Base-by-base conservation (phyloP, 2,329 filamentous ascomycete species). In the Orbilia quercus region DNA sequence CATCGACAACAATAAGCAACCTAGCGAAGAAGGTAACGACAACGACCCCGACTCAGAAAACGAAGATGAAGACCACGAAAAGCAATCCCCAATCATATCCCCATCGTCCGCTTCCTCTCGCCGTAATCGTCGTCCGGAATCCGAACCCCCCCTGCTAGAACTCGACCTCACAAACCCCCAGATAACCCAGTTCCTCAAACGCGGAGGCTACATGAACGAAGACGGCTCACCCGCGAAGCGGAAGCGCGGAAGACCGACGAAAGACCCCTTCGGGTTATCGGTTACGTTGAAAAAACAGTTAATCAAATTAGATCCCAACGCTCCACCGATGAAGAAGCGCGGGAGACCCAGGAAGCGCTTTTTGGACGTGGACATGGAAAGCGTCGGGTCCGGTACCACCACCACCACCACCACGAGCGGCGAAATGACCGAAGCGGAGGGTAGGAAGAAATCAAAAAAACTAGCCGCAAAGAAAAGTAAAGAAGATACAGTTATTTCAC, bases 211-310 rank as follows among this genome's bases (percentile, higher is more conserved):
- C 67, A 73, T 73, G 67, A 65, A 65, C 67, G 57, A 51, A 23
- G 67, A 73, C 67, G 67, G 67, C 47, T 65, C 53, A 7, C 67
- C 67, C 36, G 67, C 51, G 18, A 73, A 73, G 47, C 36, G 45
- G 16, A 65, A 64, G 25, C 51, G 67, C 14, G 67, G 67, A 7
- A 51, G 67, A 16, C 67, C 67, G 1, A 73, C 67, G 28, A 73
- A 73, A 25, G 67, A 73, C 40, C 67, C 67, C 23, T 73, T 73
- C 54, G 67, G 67, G 1, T 28, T 73, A n/a, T 65, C 59, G 22
- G 67, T 73, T 11, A 73, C 67, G 2, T 50, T 73, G 11, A 73
- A 73, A 50, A 73, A 73, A 38, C 59, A 73, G 20, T 22, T 73
- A 20, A 38, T 65, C 14, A 53, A 38, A 14, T 44, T 73, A 18